A percentile compares a stretch with the other conserved stretches of the same genome.
Evolutionary conservation across 139 green algal species (phyloP).

Genomic region (Chlorella sp.): DNA sequence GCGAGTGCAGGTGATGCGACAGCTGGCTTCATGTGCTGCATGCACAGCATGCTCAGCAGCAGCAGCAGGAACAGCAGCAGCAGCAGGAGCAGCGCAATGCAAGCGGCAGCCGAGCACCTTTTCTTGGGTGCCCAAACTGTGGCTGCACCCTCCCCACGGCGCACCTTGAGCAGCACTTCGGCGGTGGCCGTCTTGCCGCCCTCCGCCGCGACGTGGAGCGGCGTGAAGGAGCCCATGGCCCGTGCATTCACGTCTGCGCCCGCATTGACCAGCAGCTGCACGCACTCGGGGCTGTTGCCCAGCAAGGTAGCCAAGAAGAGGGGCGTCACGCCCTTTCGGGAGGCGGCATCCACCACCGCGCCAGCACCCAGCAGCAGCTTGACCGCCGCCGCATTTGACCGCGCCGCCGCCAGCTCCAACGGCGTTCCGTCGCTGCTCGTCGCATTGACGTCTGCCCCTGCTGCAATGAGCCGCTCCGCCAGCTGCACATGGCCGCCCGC

Average conservation of each 20-base stretch:
- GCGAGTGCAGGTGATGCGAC: too few relatives aligned
- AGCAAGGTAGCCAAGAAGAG: conserved; percentile 31
- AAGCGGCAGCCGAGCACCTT: too few relatives aligned
- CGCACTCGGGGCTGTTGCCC: neutral
- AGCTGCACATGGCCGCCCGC: conserved; percentile 15
- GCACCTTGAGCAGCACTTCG: conserved; percentile 50
- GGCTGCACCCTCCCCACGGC: too few relatives aligned
- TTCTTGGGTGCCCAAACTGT: too few relatives aligned
- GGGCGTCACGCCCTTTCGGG: conserved; percentile 24
- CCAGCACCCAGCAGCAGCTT: conserved; percentile 39
- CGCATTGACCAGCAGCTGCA: neutral
- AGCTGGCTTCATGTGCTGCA: too few relatives aligned
- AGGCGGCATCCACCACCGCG: neutral
- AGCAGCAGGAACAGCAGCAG: too few relatives aligned
- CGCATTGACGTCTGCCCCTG: conserved; percentile 40
- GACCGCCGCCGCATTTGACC: conserved; percentile 7
- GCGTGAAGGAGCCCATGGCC: conserved; percentile 47
- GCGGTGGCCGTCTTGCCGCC: conserved; percentile 23
- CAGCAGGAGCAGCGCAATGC: too few relatives aligned
- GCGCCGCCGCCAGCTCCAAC: conserved; percentile 48
- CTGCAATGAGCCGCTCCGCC: conserved; percentile 21
- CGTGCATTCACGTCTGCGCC: conserved; percentile 34
- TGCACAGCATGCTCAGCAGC: too few relatives aligned
- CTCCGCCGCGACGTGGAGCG: conserved; percentile 58
- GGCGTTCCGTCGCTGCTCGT: conserved; percentile 37